Evolutionary conservation across 176 grass and related monocot species (phyloP), one percentile per base, ranked within the genome.

Genomic region (Bothriochloa decipiens): DNA sequence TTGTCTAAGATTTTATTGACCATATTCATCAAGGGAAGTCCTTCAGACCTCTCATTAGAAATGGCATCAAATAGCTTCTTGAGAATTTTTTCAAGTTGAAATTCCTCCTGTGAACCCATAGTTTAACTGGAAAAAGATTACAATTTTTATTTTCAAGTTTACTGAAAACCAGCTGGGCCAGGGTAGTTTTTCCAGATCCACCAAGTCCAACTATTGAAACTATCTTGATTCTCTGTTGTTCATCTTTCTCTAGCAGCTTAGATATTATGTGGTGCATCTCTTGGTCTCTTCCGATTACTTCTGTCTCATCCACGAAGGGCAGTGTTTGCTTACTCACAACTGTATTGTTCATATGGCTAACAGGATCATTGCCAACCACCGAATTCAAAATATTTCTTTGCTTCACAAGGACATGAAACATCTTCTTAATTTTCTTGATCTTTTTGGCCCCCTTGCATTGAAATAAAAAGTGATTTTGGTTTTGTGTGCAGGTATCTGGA

Each of bases 1-100:
- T 45, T 2, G 2, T 45, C 11, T 45, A 13, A 47, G 12, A 49
- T 88, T 88, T 26, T 7, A 20, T 16, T 8, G 42, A 68, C 67
- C 76, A 65, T 65, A 25, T 9, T 14, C 36, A 20, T n/a, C 58
- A 79, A 45, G n/a, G 37, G 3, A 78, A 47, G 45, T 12, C 45
- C 45, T 15, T 53, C 23, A 10, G 65, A 81, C 65, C 46, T 72
- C 14, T 40, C 18, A 11, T 37, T 2, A 4, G 65, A 58, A 53
- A 61, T 18, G 28, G 52, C 27, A 28, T 80, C 49, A 18, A 81
- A 64, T 2, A 87, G 2, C 11, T 41, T 42, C 7, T 49, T 68
- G 16, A 72, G 11, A 28, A 89, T 53, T 20, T 22, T 85, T 85
- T 17, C 42, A 53, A 80, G 18, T 74, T 84, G 29, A 53, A 81